Base-by-base conservation (phyloP, 2,329 filamentous ascomycete species). In the Alternaria sp. region DNA sequence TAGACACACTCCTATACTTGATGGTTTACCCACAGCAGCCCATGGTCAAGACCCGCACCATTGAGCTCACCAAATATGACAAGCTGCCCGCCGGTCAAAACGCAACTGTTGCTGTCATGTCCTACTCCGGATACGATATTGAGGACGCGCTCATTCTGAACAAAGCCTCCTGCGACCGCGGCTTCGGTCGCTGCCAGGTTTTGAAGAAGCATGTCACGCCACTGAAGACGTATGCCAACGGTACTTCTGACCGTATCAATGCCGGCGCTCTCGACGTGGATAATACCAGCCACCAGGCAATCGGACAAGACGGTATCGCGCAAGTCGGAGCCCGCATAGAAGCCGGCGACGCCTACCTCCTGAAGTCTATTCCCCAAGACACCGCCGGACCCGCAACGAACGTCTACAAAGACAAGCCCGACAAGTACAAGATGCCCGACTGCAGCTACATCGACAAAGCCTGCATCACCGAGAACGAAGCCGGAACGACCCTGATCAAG, bases 101-200 rank as follows among this genome's bases (percentile, higher is more conserved):
- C 66, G 96, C 96, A 5, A 97, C 93, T 1, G 96, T 99, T 25
- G 96, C 97, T 6, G 96, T 99, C 82, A 99, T 99, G 96, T 98
- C 94, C 53, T 99, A 96, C 82, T 98, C 95, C 11, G 96, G 96
- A 23, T 99, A 99, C 82, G 96, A 99, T 88, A 99, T 99, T 71
- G 96, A 99, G 84, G 96, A 99, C 85, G 96, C 96, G 10, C 86
- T 99, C 18, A 95, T 99, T 3, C 80, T 99, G 65, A 99, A 99
- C 84, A 98, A 97, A 83, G 94, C 94, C 10, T 97, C 94, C 0
- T 90, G 94, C 62, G 96, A 99, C 74, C 89, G 96, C 73, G 96
- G 96, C 5, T 99, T 98, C 75, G 96, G 96, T 49, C 90, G 96
- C 41, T 98, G 96, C 75, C 96, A 99, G 77, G 96, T 98, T n/a